Evolutionary conservation across 495 filamentous ascomycete species (phyloP).

Genomic region (Lasiosphaeris hirsuta): DNA sequence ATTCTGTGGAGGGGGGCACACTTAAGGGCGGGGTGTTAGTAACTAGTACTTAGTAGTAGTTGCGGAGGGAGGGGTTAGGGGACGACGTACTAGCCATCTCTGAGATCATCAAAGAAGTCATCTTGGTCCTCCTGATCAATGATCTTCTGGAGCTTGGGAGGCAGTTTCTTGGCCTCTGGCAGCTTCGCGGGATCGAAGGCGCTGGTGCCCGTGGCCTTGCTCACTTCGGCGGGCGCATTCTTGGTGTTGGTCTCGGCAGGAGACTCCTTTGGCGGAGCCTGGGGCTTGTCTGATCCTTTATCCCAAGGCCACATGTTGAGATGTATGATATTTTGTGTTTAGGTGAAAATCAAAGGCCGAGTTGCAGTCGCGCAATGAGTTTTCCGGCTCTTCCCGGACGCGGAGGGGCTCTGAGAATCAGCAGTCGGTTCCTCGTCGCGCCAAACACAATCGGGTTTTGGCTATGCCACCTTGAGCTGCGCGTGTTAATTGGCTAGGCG

Average conservation of each 20-base stretch:
- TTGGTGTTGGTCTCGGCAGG: slow-evolving; percentile 24
- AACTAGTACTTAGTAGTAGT: background rate
- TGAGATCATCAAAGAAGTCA: slow-evolving; percentile 72
- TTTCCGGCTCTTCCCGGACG: background rate
- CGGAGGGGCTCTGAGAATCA: background rate
- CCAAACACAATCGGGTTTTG: too few relatives aligned
- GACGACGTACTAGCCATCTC: slow-evolving; percentile 71
- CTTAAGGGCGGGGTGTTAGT: slow-evolving; percentile 47
- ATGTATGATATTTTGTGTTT: too few relatives aligned
- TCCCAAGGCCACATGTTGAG: slow-evolving; percentile 38
- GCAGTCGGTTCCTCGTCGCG: too few relatives aligned
- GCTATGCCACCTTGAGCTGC: too few relatives aligned
- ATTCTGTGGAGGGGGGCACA: slow-evolving; percentile 76
- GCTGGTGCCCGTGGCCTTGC: slow-evolving; percentile 15
- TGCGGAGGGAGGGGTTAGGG: background rate
- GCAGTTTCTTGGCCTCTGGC: slow-evolving; percentile 59
- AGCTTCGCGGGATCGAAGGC: slow-evolving; percentile 47
- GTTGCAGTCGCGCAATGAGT: background rate
- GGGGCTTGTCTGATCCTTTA: slow-evolving; percentile 39
- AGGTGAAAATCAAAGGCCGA: too few relatives aligned
- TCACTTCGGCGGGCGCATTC: slow-evolving; percentile 9
- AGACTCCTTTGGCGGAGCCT: slow-evolving; percentile 24
- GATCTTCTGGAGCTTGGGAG: slow-evolving; percentile 65
- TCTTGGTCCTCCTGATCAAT: slow-evolving; percentile 64
- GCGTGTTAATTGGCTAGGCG: too few relatives aligned